These are phyloP conservation scores for Rosa multiflora DNA, from an alignment of 306 rosid genomes.

Conservation along the genomic window DNA sequence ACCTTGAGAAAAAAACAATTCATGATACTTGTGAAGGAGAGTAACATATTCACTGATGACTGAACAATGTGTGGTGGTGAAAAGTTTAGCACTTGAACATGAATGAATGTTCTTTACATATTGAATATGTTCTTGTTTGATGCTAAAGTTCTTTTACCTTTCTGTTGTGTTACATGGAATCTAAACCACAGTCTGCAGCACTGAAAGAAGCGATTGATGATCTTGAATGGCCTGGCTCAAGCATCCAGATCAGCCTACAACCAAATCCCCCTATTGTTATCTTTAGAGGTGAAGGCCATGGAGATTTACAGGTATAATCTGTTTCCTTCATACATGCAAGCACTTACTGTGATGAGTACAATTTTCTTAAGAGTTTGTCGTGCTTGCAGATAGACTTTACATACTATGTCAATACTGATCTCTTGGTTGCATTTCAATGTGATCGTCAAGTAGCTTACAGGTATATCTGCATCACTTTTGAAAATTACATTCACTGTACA, in stretches of 20 bases:
- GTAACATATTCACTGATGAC: not conserved
- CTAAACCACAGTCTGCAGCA: constrained; percentile 64
- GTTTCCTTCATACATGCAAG: constrained; percentile 18
- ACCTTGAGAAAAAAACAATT: not conserved
- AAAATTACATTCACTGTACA: constrained; percentile 9
- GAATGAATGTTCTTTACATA: not conserved
- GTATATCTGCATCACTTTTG: constrained; percentile 31
- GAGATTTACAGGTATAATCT: constrained; percentile 76
- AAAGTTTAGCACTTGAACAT: not conserved
- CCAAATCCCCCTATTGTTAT: constrained; percentile 79
- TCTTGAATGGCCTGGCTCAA: constrained; percentile 99
- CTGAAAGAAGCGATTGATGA: constrained; percentile 94
- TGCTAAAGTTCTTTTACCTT: not conserved
- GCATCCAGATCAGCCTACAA: constrained; percentile 69
- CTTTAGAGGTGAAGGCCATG: constrained; percentile 91
- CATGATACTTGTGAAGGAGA: not conserved
- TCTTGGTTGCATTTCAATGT: constrained; percentile 79
- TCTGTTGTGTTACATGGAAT: constrained; percentile 14
- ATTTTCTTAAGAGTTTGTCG: not conserved
- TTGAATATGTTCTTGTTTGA: not conserved
- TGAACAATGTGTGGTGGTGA: not conserved
- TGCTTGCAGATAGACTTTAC: constrained; percentile 72
- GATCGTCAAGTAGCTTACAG: constrained; percentile 64
- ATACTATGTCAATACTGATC: constrained; percentile 80
- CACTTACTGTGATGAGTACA: not conserved